A percentile compares a stretch with the other conserved stretches of the same genome.
Evolutionary conservation across 23 red algal species (phyloP).

Genomic region (Pyropia yezoensis): DNA sequence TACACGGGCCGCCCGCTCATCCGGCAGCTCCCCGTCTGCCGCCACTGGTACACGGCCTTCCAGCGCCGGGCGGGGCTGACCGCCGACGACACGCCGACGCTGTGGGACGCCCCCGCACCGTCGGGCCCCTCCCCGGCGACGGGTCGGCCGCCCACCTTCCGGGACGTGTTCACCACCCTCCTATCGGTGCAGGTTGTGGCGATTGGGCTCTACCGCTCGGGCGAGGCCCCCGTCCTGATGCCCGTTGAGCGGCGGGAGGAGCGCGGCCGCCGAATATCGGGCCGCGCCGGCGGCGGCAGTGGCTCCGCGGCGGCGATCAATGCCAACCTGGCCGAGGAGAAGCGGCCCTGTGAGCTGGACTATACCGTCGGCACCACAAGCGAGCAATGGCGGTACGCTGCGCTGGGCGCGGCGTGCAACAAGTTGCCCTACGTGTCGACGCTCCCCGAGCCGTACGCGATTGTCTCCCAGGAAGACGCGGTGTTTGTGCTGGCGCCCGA

Average conservation of each 20-base stretch:
- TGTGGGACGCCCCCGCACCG: slow-evolving; percentile 13
- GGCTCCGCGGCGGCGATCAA: background rate
- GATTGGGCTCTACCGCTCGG: slow-evolving; percentile 78
- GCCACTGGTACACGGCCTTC: background rate
- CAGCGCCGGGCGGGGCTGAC: no score
- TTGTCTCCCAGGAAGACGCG: slow-evolving; percentile 50
- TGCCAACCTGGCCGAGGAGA: background rate
- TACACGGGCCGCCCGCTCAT: slow-evolving; percentile 17
- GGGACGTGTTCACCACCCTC: slow-evolving; percentile 34
- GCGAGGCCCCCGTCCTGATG: slow-evolving; percentile 46
- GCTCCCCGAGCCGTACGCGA: slow-evolving; percentile 52
- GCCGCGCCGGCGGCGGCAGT: background rate
- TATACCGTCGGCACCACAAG: background rate
- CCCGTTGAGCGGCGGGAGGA: slow-evolving; percentile 11
- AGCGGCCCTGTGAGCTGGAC: slow-evolving; percentile 1
- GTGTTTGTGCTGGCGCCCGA: slow-evolving; percentile 47
- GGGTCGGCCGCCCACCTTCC: slow-evolving; percentile 9
- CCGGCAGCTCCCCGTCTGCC: slow-evolving; percentile 29
- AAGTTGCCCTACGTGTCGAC: slow-evolving; percentile 69
- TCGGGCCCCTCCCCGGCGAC: background rate
- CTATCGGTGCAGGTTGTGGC: slow-evolving; percentile 46
- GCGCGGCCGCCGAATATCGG: slow-evolving; percentile 5
- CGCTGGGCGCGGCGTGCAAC: background rate
- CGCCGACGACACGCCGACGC: background rate
- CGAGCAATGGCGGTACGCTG: background rate